phyloP scores from a whole-genome alignment of 208 protist genomes.

The Tetramitus jugosus region DNA sequence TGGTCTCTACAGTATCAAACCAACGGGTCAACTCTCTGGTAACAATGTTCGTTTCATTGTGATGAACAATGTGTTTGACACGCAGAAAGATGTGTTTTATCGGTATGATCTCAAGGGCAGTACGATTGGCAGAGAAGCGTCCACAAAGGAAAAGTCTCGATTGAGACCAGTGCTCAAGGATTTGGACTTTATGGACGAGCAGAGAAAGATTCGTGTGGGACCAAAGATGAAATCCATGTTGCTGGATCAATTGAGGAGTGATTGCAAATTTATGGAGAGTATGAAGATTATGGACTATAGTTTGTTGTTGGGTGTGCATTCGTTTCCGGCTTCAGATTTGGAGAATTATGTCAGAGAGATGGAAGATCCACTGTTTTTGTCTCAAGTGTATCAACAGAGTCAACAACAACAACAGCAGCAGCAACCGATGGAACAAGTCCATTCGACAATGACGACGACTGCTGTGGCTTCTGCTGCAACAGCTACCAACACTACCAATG shows the following conservation, averaged over 20 bases:
- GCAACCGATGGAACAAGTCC: too few species aligned
- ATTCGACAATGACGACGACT: too few species aligned
- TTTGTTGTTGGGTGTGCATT: constrained; percentile 9
- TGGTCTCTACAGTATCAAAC: constrained; percentile 22
- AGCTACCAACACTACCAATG: too few species aligned
- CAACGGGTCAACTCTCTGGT: background rate
- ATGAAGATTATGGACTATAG: constrained; percentile 23
- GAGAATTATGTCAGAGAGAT: background rate
- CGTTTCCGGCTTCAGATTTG: background rate
- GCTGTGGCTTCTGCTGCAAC: too few species aligned
- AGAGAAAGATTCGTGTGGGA: background rate
- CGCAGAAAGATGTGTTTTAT: background rate
- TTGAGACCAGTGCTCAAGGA: constrained; percentile 1
- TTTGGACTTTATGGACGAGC: background rate
- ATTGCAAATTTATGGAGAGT: background rate
- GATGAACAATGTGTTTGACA: constrained; percentile 22
- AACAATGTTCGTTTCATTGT: constrained; percentile 7
- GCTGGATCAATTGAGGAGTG: background rate
- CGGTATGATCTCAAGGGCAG: constrained; percentile 9
- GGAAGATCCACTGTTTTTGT: too few species aligned
- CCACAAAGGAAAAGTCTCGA: background rate
- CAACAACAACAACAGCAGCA: too few species aligned
- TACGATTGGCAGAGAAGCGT: background rate
- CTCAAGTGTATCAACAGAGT: too few species aligned
- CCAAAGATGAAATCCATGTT: background rate